Evolutionary conservation across 371 early-diverging fungal species (phyloP).

Genomic region (Funneliformis caledonium): DNA sequence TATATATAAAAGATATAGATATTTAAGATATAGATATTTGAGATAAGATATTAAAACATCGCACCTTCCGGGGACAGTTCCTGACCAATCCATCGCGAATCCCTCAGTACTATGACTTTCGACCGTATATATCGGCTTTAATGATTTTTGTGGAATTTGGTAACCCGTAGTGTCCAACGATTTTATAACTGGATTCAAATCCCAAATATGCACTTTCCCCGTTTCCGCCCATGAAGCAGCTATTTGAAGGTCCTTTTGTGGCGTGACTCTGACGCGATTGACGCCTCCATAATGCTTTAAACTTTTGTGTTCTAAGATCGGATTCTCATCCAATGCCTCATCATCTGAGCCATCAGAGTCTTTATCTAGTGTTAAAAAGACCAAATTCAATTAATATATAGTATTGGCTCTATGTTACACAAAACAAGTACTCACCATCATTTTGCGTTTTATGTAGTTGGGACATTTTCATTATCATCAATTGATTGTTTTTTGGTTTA

Average conservation of each 20-base stretch:
- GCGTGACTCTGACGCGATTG: conserved; percentile 84
- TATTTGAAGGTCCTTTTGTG: conserved; percentile 65
- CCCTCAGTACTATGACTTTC: conserved; percentile 88
- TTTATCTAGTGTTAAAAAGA: conserved; percentile 32
- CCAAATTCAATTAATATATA: neutral
- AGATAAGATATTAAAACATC: neutral
- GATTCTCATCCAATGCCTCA: conserved; percentile 88
- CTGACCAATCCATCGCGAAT: conserved; percentile 95
- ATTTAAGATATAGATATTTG: neutral
- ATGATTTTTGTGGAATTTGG: conserved; percentile 62
- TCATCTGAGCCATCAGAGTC: conserved; percentile 77
- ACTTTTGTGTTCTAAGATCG: conserved; percentile 82
- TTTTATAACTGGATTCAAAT: conserved; percentile 73
- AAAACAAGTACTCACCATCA: conserved; percentile 62
- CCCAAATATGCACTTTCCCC: conserved; percentile 92
- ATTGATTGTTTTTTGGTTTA: conserved; percentile 80
- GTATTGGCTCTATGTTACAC: neutral
- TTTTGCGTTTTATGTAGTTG: conserved; percentile 89
- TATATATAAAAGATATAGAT: neutral
- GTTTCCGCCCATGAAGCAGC: conserved; percentile 95
- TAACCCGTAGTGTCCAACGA: conserved; percentile 83
- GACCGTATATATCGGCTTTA: conserved; percentile 78
- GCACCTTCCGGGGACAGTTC: conserved; percentile 65
- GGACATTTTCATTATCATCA: conserved; percentile 92
- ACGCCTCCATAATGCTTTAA: conserved; percentile 90